Evolutionary conservation across 2,329 filamentous ascomycete genomes (phyloP).

Genomic region (Colletotrichum sp.): DNA sequence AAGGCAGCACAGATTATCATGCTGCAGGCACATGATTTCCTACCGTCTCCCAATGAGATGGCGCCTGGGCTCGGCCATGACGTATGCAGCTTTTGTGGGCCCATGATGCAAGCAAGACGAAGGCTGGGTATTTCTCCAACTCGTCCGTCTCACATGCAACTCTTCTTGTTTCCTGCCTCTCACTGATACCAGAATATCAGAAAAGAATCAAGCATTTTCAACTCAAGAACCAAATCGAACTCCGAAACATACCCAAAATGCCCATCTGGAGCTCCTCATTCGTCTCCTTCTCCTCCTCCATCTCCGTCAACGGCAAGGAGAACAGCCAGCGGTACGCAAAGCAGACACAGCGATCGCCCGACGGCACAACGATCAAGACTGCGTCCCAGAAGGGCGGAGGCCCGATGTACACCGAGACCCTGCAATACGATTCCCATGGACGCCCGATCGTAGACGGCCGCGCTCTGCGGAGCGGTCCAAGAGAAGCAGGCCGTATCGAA

Average conservation of each 20-base stretch:
- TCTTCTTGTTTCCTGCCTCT: accelerated
- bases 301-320: slow-evolving; percentile 7
- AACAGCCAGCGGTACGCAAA: slow-evolving; percentile 1
- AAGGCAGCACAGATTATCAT: background rate
- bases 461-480: background rate
- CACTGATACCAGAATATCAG: accelerated
- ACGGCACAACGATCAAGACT: background rate
- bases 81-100: background rate
- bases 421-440: background rate
- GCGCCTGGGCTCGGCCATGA: background rate
- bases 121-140: background rate
- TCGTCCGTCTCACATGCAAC: background rate
- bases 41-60: background rate
- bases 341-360: background rate
- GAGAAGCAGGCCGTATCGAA: background rate
- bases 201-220: background rate
- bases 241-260: background rate
- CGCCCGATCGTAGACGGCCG: slow-evolving; percentile 3
- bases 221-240: background rate
- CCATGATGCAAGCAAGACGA: background rate
- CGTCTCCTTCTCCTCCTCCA: slow-evolving; percentile 10
- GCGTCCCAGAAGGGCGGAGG: background rate
- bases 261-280: background rate
- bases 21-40: background rate
- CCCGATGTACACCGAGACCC: background rate